Conservation (phyloP, 495 filamentous ascomycete species). For the Aspergillus panamensis region DNA sequence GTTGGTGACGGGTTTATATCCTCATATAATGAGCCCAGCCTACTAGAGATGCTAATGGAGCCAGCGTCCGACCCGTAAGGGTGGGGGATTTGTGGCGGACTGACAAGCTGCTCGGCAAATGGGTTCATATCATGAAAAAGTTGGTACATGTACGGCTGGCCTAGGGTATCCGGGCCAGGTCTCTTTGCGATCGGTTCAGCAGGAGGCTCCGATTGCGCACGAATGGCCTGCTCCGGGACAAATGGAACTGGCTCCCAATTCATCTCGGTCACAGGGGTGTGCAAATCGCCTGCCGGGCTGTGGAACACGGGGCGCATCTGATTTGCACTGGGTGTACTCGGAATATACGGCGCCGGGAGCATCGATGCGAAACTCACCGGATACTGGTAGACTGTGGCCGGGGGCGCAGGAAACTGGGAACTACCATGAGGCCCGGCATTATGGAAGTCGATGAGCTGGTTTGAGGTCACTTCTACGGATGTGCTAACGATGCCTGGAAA, state of each 20-base stretch:
- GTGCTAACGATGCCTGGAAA: no score
- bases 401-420: no score
- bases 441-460: no score
- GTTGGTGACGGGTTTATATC: not conserved
- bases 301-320: conserved; percentile 69
- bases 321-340: not conserved
- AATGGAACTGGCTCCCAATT: conserved; percentile 79
- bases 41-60: not conserved
- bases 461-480: no score
- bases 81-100: not conserved
- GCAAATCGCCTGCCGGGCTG: conserved; percentile 80
- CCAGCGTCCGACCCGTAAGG: not conserved
- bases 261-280: conserved; percentile 75
- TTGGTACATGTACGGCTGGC: not conserved
- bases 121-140: not conserved
- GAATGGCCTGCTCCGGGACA: conserved; percentile 55
- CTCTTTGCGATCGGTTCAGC: not conserved
- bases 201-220: conserved; percentile 25
- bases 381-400: no score
- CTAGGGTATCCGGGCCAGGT: not conserved
- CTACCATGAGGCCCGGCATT: no score
- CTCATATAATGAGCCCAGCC: not conserved
- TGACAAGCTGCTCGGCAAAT: not conserved
- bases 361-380: no score
- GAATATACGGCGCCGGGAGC: not conserved